Conservation (phyloP, 495 filamentous ascomycete species). For the Pseudotulostoma volvatum region DNA sequence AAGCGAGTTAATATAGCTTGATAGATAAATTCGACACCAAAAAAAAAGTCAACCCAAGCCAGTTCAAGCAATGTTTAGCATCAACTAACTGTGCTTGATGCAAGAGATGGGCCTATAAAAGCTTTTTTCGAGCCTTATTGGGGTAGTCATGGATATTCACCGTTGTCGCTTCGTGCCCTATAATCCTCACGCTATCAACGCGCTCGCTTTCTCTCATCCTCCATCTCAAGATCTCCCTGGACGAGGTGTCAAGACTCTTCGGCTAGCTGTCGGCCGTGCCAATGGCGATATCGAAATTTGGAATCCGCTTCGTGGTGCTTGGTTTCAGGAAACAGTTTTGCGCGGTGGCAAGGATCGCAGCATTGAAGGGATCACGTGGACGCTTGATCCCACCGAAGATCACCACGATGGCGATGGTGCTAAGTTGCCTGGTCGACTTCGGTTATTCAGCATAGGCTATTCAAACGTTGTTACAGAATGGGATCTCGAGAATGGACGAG, state of each 20-base stretch:
- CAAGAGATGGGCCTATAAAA: no score
- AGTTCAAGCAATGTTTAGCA: neutral
- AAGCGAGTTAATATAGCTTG: neutral
- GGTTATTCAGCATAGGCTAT: constrained; percentile 93
- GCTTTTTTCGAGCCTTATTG: no score
- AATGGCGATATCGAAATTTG: constrained; percentile 98
- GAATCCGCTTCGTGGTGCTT: constrained; percentile 74
- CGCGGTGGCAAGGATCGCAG: constrained; percentile 72
- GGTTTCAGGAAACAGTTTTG: constrained; percentile 80
- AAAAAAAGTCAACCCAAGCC: neutral
- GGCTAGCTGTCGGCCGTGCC: constrained; percentile 77
- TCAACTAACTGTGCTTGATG: neutral
- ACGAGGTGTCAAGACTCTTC: constrained; percentile 39
- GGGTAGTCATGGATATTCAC: constrained; percentile 71
- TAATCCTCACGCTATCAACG: constrained; percentile 81
- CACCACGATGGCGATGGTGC: constrained; percentile 43
- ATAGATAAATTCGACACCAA: neutral
- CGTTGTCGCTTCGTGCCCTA: constrained; percentile 95
- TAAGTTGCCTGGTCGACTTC: constrained; percentile 51
- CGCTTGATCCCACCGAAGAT: constrained; percentile 61
- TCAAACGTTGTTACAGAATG: constrained; percentile 86
- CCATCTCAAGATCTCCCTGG: constrained; percentile 35
- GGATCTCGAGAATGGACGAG: constrained; percentile 64
- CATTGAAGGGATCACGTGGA: constrained; percentile 84
- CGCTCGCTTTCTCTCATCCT: constrained; percentile 80